Percentiles rank a stretch among this genome's conserved stretches.
phyloP scores from a whole-genome alignment of 2,329 filamentous ascomycete genomes.

The Podosphaera aphanis region DNA sequence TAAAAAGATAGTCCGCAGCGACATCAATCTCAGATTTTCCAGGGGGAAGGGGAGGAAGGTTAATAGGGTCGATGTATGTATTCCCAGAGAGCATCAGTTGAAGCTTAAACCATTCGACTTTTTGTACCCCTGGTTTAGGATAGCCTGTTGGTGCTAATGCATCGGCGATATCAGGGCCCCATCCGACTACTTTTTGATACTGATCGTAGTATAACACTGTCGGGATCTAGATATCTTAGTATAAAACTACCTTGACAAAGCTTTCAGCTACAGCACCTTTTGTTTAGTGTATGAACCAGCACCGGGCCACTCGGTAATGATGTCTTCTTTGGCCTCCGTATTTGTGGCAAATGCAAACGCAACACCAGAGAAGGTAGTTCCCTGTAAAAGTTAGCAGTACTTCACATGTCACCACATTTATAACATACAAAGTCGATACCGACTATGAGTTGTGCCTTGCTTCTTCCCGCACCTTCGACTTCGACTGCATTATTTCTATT shows the following conservation, averaged over 20 bases:
- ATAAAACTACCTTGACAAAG: background rate
- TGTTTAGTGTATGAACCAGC: slow-evolving; percentile 96
- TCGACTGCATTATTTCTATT: slow-evolving; percentile 31
- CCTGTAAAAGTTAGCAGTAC: slow-evolving; percentile 25
- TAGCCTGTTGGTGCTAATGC: slow-evolving; percentile 91
- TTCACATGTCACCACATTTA: slow-evolving; percentile 9
- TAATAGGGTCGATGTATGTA: slow-evolving; percentile 97
- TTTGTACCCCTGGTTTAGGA: slow-evolving; percentile 91
- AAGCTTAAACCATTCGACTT: slow-evolving; percentile 99
- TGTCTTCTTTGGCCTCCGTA: slow-evolving; percentile 92
- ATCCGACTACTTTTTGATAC: slow-evolving; percentile 98
- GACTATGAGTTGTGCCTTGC: slow-evolving; percentile 92
- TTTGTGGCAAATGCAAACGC: slow-evolving; percentile 87
- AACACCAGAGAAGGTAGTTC: slow-evolving; percentile 93
- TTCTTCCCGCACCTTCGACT: slow-evolving; percentile 69
- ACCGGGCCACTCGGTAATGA: slow-evolving; percentile 97
- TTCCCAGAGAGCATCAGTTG: slow-evolving; percentile 97
- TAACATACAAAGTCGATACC: slow-evolving; percentile 85
- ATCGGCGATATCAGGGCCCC: slow-evolving; percentile 95
- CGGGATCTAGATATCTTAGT: slow-evolving; percentile 44
- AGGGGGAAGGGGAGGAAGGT: slow-evolving; percentile 84
- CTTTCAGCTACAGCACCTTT: slow-evolving; percentile 38
- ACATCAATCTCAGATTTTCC: slow-evolving; percentile 98
- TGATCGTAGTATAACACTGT: slow-evolving; percentile 99
- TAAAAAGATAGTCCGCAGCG: slow-evolving; percentile 97